Conservation (phyloP, 305 asterid species). For the Plantago rigida region DNA sequence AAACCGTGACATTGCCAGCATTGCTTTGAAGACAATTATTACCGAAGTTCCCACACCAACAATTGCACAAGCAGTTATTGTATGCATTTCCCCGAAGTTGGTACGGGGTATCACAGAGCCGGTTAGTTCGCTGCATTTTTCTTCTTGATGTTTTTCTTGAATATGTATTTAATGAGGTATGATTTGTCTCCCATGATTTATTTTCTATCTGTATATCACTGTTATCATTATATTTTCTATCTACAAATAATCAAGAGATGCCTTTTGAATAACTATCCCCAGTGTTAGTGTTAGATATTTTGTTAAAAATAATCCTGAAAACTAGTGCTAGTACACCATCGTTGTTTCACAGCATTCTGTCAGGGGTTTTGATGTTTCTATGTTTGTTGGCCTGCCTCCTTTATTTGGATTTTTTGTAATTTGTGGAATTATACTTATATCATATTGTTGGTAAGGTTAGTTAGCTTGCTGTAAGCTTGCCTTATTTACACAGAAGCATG, state of each 20-base stretch:
- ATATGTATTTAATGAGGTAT: no score
- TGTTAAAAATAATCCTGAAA: background rate
- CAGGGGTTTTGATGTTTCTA: conserved; percentile 8
- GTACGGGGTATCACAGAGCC: conserved; percentile 60
- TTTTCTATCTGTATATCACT: no score
- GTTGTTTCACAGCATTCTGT: conserved; percentile 7
- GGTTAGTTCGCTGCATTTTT: conserved; percentile 26
- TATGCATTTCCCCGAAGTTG: conserved; percentile 76
- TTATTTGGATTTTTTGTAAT: background rate
- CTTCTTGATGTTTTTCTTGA: background rate
- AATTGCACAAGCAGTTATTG: conserved; percentile 67
- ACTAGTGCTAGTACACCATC: background rate
- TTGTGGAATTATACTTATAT: background rate
- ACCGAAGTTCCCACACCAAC: conserved; percentile 81
- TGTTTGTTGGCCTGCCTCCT: background rate
- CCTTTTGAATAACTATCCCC: background rate
- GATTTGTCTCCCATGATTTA: no score
- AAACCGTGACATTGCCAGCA: conserved; percentile 90
- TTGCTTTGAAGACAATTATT: conserved; percentile 93
- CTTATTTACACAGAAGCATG: no score
- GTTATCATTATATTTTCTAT: background rate
- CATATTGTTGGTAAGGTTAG: background rate
- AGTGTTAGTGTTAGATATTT: background rate
- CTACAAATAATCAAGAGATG: background rate
- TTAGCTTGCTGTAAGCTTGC: no score